phyloP scores from a whole-genome alignment of 2,329 filamentous ascomycete species.

The Fusarium incarnatum region DNA sequence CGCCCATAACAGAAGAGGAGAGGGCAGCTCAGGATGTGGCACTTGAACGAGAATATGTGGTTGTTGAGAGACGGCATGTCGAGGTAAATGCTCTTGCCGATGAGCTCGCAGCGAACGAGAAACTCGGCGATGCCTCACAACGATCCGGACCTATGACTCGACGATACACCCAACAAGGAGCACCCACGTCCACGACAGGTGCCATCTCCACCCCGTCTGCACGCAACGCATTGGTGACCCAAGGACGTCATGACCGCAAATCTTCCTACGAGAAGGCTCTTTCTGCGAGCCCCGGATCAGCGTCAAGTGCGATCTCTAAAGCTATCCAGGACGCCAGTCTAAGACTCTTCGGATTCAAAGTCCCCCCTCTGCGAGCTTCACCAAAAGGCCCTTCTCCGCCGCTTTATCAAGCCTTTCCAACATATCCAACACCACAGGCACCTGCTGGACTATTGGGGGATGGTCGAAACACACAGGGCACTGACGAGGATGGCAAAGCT shows the following conservation, averaged over 20 bases:
- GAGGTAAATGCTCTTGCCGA: conserved; percentile 98
- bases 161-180: conserved; percentile 81
- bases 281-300: conserved; percentile 76
- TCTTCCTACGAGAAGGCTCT: conserved; percentile 82
- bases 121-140: conserved; percentile 64
- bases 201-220: conserved; percentile 75
- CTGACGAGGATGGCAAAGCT: conserved; percentile 82
- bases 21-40: conserved; percentile 86
- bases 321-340: conserved; percentile 92
- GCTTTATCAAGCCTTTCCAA: conserved; percentile 83
- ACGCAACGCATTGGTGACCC: conserved; percentile 78
- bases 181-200: conserved; percentile 75
- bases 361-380: conserved; percentile 70
- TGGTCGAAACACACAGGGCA: conserved; percentile 64
- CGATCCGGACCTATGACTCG: conserved; percentile 75
- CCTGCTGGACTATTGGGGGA: conserved; percentile 74
- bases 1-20: conserved; percentile 69
- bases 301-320: conserved; percentile 92
- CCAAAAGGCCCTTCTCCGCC: conserved; percentile 78
- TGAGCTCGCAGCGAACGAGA: conserved; percentile 87
- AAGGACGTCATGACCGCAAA: conserved; percentile 79
- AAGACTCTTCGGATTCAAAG: conserved; percentile 77
- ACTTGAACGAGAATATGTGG: conserved; percentile 92
- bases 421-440: conserved; percentile 78
- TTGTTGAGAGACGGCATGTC: conserved; percentile 94